Base-by-base conservation (phyloP, 1,284 basidiomycete genomes). In the Coniophora puteana region DNA sequence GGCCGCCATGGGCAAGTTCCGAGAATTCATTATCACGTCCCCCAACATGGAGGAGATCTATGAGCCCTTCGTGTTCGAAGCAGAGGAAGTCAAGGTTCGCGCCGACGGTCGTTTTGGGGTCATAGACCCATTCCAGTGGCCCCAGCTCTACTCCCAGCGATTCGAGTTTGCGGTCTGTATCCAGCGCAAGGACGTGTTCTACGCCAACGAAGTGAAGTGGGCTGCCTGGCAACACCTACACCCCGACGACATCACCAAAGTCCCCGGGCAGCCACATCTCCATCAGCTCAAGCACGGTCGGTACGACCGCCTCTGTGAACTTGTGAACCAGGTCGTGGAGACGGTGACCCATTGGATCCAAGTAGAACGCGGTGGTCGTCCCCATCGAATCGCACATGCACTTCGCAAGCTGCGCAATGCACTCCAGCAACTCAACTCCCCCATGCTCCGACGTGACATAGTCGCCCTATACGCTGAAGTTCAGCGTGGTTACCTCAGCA, bases 91-190 rank as follows among this genome's bases (percentile, higher is more conserved):
- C 1, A 28, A 11, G 8, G 29, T 26, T 3, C 3, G 30, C 3
- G 34, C 36, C 1, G 45, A 49, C 28, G 34, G 48, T 2, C 24
- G 18, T 4, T 40, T 49, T 5, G 37, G 48, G 0, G 7, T 41
- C 0, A 22, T 36, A 0, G 26, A 50, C 7, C 50, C 40, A 8
- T 49, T 49, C 18, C 44, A 50, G 11, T 49, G 48, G 48, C 48
- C 36, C 6, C 45, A 50, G 11, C 2, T 41, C 2, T 51, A 44
- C 8, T 24, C 14, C n/a, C 4, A 43, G 0, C 4, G 31, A 3
- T 50, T 21, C 17, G 3, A 25, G 14, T 38, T 34, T 7, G 22
- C 48, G 0, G 16, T 38, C 35, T 49, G 47, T 21, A 34, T 49
- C 3, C 37, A 4, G 20, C 17, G 8, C 1, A 20, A 14, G 4